A percentile compares a stretch with the other conserved stretches of the same genome.
Evolutionary conservation across 148 eudicot genomes (phyloP).

Genomic region (Gaultheria prostrata): DNA sequence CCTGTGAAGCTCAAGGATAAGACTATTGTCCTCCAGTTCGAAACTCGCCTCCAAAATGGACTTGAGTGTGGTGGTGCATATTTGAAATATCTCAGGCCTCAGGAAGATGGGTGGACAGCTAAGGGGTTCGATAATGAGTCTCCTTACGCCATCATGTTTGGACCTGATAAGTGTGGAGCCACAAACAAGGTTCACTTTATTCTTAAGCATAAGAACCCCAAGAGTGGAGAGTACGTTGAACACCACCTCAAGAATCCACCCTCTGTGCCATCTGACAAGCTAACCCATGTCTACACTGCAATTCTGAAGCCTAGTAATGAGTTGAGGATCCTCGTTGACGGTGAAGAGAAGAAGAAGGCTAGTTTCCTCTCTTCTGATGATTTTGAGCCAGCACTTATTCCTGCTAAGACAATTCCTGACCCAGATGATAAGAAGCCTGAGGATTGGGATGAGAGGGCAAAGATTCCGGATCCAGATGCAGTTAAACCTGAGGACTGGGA

Average conservation of each 20-base stretch:
- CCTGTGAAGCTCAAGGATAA: conserved; percentile 62
- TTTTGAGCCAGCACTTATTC: conserved; percentile 78
- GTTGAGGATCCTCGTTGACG: conserved; percentile 69
- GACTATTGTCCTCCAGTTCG: conserved; percentile 76
- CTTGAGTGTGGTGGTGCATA: conserved; percentile 93
- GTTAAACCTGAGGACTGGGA: conserved; percentile 95
- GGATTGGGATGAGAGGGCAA: conserved; percentile 94
- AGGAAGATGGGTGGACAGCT: conserved; percentile 76
- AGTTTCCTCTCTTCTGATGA: conserved; percentile 68
- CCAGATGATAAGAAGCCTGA: conserved; percentile 89
- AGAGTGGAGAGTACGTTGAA: conserved; percentile 75
- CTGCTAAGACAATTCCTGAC: conserved; percentile 77
- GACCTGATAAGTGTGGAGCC: conserved; percentile 90
- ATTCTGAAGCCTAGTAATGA: conserved; percentile 72
- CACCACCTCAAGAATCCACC: conserved; percentile 93
- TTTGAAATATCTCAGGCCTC: conserved; percentile 82
- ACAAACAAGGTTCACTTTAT: conserved; percentile 99
- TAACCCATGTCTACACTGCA: conserved; percentile 79
- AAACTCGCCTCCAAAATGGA: conserved; percentile 81
- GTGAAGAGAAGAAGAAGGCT: conserved; percentile 92
- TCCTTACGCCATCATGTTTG: conserved; percentile 86
- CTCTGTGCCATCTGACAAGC: conserved; percentile 85
- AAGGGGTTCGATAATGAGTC: conserved; percentile 77
- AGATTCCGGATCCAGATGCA: conserved; percentile 69
- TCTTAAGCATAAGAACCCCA: conserved; percentile 88